A percentile compares a stretch with the other conserved stretches of the same genome.
phyloP scores from a whole-genome alignment of 495 filamentous ascomycete genomes.

The Penicillium cosmopolitanum region DNA sequence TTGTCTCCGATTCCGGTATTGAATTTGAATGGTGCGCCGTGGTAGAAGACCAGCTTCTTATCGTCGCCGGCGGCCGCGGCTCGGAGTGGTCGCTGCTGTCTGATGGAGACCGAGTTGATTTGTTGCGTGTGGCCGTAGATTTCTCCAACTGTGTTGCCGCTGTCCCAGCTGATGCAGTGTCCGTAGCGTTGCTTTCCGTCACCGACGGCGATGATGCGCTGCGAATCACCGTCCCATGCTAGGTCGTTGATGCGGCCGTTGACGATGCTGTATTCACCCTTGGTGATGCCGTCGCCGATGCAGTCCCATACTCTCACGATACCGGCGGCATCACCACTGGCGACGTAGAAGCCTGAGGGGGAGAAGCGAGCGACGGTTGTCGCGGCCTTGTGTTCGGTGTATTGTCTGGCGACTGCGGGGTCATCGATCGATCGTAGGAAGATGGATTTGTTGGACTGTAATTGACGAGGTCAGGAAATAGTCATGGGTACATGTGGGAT shows the following conservation, averaged over 20 bases:
- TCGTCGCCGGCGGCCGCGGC: slow-evolving; percentile 93
- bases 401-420: slow-evolving; percentile 80
- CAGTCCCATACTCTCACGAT: slow-evolving; percentile 88
- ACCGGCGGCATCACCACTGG: slow-evolving; percentile 87
- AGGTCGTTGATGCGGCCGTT: slow-evolving; percentile 94
- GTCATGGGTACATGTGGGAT: not conserved
- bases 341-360: slow-evolving; percentile 92
- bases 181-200: slow-evolving; percentile 93
- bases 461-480: slow-evolving; percentile 17
- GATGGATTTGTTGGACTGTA: slow-evolving; percentile 90
- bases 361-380: slow-evolving; percentile 94
- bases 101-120: slow-evolving; percentile 89
- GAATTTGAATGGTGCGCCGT: slow-evolving; percentile 95
- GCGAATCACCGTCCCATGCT: slow-evolving; percentile 96
- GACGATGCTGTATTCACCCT: slow-evolving; percentile 91
- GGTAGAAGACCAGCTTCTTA: slow-evolving; percentile 84
- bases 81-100: slow-evolving; percentile 83
- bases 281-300: slow-evolving; percentile 58
- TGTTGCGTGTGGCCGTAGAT: slow-evolving; percentile 86
- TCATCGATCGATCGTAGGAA: slow-evolving; percentile 92
- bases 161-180: slow-evolving; percentile 93
- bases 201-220: slow-evolving; percentile 94
- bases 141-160: slow-evolving; percentile 93
- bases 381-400: slow-evolving; percentile 82
- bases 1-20: slow-evolving; percentile 72